Evolutionary conservation across 805 yeast species (phyloP), one percentile per base, ranked within the genome.

Genomic region (Komagataella kurtzmanii): DNA sequence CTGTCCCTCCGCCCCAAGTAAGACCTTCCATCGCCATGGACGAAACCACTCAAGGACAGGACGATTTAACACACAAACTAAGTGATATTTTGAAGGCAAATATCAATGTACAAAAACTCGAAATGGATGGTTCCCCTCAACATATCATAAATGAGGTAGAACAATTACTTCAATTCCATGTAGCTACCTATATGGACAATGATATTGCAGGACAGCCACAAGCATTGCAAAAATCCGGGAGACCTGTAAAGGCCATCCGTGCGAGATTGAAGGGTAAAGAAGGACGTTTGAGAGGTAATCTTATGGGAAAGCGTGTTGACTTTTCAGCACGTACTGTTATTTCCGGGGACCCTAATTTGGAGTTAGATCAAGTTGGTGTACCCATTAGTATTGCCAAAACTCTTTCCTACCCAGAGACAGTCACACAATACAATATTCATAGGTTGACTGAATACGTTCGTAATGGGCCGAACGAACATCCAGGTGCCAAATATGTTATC

Each of bases 151-250:
- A 87, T 64, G 99, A 93, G 70, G 91, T 93, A 64, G 99, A 93
- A 67, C 85, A 96, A 47, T 79, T 93, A 59, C 74, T 93, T 54
- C 99, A 93, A 66, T 93, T 89, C 68, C 99, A 93, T 62, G 97
- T 93, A 50, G 99, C 99, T 6, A 93, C 99, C 0, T 93, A 93
- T 66, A 93, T 93, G 99, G 99, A 93, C 71, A 93, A 93, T 67
- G 98, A 93, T 71, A 93, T 93, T 69, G 99, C 99, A 12, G 99
- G 99, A 56, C 99, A 93, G 72, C 99, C 99, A 0, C 99, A 91
- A 68, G 99, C 99, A 40, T 77, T 93, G 56, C 99, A 93, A 65
- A 93, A 93, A 69, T 88, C 97, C 53, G 99, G 99, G 53, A 85
- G 99, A 70, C 99, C 99, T 2, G 95, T 93, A 58, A 93, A 93